Conservation (phyloP, 2,329 filamentous ascomycete species). For the Colletotrichum gigasporum region DNA sequence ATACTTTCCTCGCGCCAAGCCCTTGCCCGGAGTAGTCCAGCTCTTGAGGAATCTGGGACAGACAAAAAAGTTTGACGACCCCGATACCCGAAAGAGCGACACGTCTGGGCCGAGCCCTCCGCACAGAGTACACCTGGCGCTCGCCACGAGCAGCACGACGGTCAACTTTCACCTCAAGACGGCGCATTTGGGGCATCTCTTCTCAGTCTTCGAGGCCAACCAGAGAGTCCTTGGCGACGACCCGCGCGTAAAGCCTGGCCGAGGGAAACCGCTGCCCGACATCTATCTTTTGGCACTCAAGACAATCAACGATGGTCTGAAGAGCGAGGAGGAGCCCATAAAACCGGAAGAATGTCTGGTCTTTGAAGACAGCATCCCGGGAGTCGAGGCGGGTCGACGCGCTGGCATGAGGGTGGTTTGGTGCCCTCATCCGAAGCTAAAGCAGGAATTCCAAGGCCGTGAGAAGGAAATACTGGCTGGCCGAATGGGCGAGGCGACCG, state of each 20-base stretch:
- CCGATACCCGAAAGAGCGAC: too few relatives aligned
- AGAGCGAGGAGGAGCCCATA: conserved; percentile 58
- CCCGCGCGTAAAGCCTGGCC: conserved; percentile 65
- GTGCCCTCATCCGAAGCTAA: conserved; percentile 74
- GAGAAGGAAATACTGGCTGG: conserved; percentile 36
- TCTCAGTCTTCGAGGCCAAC: conserved; percentile 58
- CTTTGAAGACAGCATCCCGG: conserved; percentile 78
- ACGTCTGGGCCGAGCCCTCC: too few relatives aligned
- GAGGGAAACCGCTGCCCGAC: conserved; percentile 78
- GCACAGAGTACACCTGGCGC: conserved; percentile 63
- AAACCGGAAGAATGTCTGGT: conserved; percentile 75
- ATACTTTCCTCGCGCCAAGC: conserved; percentile 53
- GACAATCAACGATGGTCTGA: conserved; percentile 67
- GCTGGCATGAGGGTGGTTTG: conserved; percentile 80
- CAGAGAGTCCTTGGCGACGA: conserved; percentile 74
- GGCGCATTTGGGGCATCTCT: too few relatives aligned
- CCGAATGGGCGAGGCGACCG: conserved; percentile 37
- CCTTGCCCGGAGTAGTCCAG: conserved; percentile 69
- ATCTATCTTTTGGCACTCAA: conserved; percentile 76
- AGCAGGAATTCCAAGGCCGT: too few relatives aligned
- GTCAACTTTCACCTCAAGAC: conserved; percentile 72
- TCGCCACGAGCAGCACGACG: conserved; percentile 71
- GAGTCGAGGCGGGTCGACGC: conserved; percentile 75
- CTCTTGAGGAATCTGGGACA: conserved; percentile 63
- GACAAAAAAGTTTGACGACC: too few relatives aligned